phyloP scores from a whole-genome alignment of 352 stramenopile species.

The Peronospora destructor region DNA sequence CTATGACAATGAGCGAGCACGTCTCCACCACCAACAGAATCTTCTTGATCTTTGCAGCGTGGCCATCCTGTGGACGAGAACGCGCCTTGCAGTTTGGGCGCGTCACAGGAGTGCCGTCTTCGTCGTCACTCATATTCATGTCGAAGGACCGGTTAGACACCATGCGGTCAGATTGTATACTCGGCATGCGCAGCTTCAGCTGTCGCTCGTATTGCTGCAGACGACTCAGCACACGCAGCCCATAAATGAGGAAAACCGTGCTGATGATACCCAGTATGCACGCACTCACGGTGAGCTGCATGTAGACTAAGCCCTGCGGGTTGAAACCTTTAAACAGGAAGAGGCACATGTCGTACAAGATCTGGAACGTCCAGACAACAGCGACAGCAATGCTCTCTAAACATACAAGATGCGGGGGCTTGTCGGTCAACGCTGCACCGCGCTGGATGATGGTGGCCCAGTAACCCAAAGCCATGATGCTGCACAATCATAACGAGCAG shows the following conservation, averaged over 20 bases:
- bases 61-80: slow-evolving; percentile 23
- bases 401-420: slow-evolving; percentile 26
- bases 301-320: slow-evolving; percentile 28
- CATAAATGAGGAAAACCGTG: slow-evolving; percentile 38
- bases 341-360: slow-evolving; percentile 36
- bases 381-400: slow-evolving; percentile 32
- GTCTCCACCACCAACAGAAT: slow-evolving; percentile 36
- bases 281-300: slow-evolving; percentile 36
- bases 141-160: slow-evolving; percentile 33
- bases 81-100: slow-evolving; percentile 12
- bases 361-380: slow-evolving; percentile 38
- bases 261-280: slow-evolving; percentile 41
- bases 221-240: slow-evolving; percentile 30
- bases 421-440: slow-evolving; percentile 28
- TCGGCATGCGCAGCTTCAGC: slow-evolving; percentile 32
- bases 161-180: slow-evolving; percentile 29
- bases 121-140: slow-evolving; percentile 36
- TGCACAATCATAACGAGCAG: slow-evolving; percentile 14
- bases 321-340: slow-evolving; percentile 43
- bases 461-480: slow-evolving; percentile 42
- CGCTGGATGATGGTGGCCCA: slow-evolving; percentile 43
- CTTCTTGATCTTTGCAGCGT: slow-evolving; percentile 39
- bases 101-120: slow-evolving; percentile 21
- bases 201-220: slow-evolving; percentile 35
- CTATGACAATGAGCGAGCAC: slow-evolving; percentile 29